Evolutionary conservation across 2,329 filamentous ascomycete species (phyloP).

Genomic region (Fusarium subglutinans): DNA sequence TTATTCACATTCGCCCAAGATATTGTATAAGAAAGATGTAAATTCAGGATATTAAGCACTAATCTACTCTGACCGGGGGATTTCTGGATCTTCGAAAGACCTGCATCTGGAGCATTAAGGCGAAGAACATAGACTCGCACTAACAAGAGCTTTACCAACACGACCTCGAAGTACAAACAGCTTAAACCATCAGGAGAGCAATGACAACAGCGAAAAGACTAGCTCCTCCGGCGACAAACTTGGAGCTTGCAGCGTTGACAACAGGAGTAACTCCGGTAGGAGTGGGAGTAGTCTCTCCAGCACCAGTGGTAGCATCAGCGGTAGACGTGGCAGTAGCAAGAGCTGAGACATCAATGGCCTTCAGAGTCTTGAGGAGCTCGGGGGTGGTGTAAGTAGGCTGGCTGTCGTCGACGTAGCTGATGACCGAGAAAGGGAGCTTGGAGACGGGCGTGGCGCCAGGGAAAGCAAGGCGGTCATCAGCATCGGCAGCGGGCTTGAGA

Average conservation of each 20-base stretch:
- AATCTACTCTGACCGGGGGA: neutral
- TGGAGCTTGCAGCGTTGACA: conserved; percentile 17
- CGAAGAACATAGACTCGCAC: neutral
- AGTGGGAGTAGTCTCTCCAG: neutral
- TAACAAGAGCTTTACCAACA: neutral
- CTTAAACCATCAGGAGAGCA: conserved; percentile 15
- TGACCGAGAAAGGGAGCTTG: conserved; percentile 39
- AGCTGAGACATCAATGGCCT: conserved; percentile 30
- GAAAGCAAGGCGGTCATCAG: conserved; percentile 42
- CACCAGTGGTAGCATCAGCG: neutral
- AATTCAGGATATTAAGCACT: conserved; percentile 1
- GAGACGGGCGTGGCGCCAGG: conserved; percentile 38
- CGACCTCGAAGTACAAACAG: neutral
- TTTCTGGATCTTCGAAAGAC: neutral
- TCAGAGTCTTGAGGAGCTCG: conserved; percentile 39
- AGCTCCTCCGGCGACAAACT: conserved; percentile 13
- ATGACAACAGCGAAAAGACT: conserved; percentile 2
- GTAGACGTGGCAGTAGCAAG: conserved; percentile 7
- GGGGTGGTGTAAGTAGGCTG: conserved; percentile 42
- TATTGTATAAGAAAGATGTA: neutral
- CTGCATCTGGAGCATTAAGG: neutral
- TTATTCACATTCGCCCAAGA: neutral
- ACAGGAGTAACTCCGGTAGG: conserved; percentile 10
- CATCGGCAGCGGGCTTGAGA: conserved; percentile 33
- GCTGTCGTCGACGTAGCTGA: conserved; percentile 36